These are phyloP conservation scores for Chaetoscypha palmicola DNA, from an alignment of 2,329 filamentous ascomycete genomes.

Conservation along the genomic window DNA sequence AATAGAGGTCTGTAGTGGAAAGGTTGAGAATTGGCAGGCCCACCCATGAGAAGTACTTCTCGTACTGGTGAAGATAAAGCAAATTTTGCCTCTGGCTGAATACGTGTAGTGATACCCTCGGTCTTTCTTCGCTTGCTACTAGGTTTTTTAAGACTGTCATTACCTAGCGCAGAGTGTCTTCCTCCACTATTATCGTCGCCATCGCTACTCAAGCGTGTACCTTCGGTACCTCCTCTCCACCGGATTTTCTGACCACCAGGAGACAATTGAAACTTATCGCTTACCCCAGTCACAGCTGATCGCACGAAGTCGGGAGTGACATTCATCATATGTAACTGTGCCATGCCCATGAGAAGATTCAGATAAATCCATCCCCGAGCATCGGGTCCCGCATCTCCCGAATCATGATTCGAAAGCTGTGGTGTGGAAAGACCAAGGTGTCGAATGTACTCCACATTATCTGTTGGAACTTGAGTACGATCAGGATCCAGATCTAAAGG, in stretches of 20 bases:
- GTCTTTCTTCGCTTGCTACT: conserved; percentile 24
- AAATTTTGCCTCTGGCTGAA: conserved; percentile 10
- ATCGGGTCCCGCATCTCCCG: conserved; percentile 50
- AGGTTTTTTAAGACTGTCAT: conserved; percentile 18
- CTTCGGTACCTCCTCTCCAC: conserved; percentile 64
- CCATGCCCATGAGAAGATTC: conserved; percentile 73
- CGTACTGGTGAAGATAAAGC: no score
- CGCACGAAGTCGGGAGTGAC: conserved; percentile 74
- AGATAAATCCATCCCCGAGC: conserved; percentile 75
- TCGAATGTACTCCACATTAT: conserved; percentile 75
- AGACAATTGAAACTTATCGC: conserved; percentile 70
- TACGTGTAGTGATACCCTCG: neutral
- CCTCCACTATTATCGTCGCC: conserved; percentile 45
- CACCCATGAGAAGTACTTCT: conserved; percentile 6
- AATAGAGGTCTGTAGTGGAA: conserved; percentile 63
- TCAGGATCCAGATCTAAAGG: conserved; percentile 72
- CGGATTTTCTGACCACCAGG: conserved; percentile 70
- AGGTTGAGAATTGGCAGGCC: conserved; percentile 34
- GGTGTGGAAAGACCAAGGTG: conserved; percentile 63
- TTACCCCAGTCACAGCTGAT: conserved; percentile 61
- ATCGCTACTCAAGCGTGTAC: conserved; percentile 60
- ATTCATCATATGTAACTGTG: conserved; percentile 78
- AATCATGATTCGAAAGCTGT: conserved; percentile 41
- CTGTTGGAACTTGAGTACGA: conserved; percentile 64
- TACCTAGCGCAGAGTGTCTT: conserved; percentile 32